Percentiles rank a stretch among this genome's conserved stretches.
Conservation (phyloP, 2,329 filamentous ascomycete genomes). For the Trichoderma guizhouense region DNA sequence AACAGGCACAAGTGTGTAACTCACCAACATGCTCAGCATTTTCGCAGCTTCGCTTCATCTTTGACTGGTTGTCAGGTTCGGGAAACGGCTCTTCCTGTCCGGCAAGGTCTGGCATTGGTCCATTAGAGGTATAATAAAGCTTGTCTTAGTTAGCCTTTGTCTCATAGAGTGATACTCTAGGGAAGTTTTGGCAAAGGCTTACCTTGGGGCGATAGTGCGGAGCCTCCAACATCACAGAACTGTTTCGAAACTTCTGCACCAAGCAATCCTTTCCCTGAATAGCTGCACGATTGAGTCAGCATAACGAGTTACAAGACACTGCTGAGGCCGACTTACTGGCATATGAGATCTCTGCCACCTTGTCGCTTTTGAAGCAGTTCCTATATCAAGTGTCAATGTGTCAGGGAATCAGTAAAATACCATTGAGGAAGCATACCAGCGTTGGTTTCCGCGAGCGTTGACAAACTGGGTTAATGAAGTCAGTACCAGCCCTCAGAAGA, state of each 20-base stretch:
- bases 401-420: neutral
- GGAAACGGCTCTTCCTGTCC: constrained; percentile 76
- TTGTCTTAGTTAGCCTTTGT: constrained; percentile 24
- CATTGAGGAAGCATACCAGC: constrained; percentile 51
- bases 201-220: constrained; percentile 82
- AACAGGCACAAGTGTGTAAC: constrained; percentile 30
- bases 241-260: constrained; percentile 94
- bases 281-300: constrained; percentile 45
- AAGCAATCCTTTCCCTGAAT: constrained; percentile 91
- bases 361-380: constrained; percentile 80
- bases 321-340: constrained; percentile 59
- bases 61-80: constrained; percentile 75
- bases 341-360: constrained; percentile 87
- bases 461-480: constrained; percentile 56
- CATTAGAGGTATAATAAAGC: constrained; percentile 53
- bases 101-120: constrained; percentile 48
- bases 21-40: constrained; percentile 80
- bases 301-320: constrained; percentile 27
- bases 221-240: constrained; percentile 87
- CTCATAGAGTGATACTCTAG: no score
- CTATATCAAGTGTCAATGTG: constrained; percentile 36
- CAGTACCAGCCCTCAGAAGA: constrained; percentile 11
- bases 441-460: constrained; percentile 64
- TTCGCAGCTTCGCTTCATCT: constrained; percentile 82
- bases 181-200: constrained; percentile 20